A percentile compares a stretch with the other conserved stretches of the same genome.
Conservation (phyloP, 257 asterid species). For the Solanum virginianum region DNA sequence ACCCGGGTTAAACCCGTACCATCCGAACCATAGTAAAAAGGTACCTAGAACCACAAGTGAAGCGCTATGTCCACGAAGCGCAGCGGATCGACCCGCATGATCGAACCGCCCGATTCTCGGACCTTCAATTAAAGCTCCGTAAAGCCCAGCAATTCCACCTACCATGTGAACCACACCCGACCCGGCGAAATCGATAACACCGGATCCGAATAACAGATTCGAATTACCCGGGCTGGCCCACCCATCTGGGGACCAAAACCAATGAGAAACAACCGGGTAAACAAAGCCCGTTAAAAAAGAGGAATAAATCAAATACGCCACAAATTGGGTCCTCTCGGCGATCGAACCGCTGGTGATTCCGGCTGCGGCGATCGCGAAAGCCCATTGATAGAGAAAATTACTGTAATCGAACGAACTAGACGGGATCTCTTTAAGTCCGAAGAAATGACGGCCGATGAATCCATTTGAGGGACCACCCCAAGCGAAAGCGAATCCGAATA, state of each 20-base stretch:
- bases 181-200: slow-evolving; percentile 89
- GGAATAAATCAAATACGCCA: slow-evolving; percentile 63
- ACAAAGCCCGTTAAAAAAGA: slow-evolving; percentile 77
- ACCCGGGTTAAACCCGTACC: slow-evolving; percentile 96
- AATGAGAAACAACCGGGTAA: slow-evolving; percentile 80
- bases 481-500: slow-evolving; percentile 85
- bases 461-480: slow-evolving; percentile 71
- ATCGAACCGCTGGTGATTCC: slow-evolving; percentile 91
- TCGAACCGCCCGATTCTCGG: slow-evolving; percentile 84
- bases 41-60: slow-evolving; percentile 68
- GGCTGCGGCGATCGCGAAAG: slow-evolving; percentile 95
- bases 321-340: slow-evolving; percentile 84
- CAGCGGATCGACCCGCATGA: slow-evolving; percentile 54
- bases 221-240: slow-evolving; percentile 66
- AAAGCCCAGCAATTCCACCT: slow-evolving; percentile 76
- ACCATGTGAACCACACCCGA: slow-evolving; percentile 96
- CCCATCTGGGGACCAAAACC: slow-evolving; percentile 87
- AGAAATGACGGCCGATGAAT: slow-evolving; percentile 69
- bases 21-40: slow-evolving; percentile 73
- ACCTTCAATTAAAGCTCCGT: slow-evolving; percentile 73
- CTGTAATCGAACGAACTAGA: slow-evolving; percentile 35
- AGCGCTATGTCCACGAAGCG: slow-evolving; percentile 70
- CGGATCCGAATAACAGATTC: slow-evolving; percentile 48
- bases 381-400: slow-evolving; percentile 74
- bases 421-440: slow-evolving; percentile 53